phyloP scores from a whole-genome alignment of 1,139 yeast genomes.

The Geotrichum histeridarum region DNA sequence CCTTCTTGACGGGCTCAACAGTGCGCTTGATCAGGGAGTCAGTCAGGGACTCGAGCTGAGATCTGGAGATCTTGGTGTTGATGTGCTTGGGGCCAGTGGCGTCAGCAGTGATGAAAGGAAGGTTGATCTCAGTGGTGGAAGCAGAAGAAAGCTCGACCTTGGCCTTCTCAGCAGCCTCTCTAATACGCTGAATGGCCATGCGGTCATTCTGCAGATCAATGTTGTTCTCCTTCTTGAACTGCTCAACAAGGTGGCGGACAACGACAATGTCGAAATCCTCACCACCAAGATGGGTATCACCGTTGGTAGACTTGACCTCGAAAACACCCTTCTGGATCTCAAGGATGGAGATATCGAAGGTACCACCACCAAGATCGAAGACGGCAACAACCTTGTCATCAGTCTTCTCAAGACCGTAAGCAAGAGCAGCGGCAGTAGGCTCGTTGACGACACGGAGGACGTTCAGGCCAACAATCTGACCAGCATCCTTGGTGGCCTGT shows the following conservation, averaged over 20 bases:
- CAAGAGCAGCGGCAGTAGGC: constrained; percentile 98
- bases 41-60: constrained; percentile 88
- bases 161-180: constrained; percentile 99
- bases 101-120: constrained; percentile 92
- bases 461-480: constrained; percentile 94
- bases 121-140: constrained; percentile 86
- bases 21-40: constrained; percentile 91
- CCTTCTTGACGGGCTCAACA: constrained; percentile 96
- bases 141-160: constrained; percentile 96
- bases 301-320: constrained; percentile 83
- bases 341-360: constrained; percentile 78
- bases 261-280: constrained; percentile 78
- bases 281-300: constrained; percentile 89
- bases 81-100: constrained; percentile 98
- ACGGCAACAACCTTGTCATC: constrained; percentile 73
- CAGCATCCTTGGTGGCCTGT: constrained; percentile 98
- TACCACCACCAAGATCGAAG: constrained; percentile 87
- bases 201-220: constrained; percentile 86
- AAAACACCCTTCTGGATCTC: constrained; percentile 86
- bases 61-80: constrained; percentile 86
- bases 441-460: constrained; percentile 97
- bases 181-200: constrained; percentile 98
- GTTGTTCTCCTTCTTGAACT: constrained; percentile 90
- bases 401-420: constrained; percentile 89
- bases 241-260: constrained; percentile 84